Percentiles rank a stretch among this genome's conserved stretches.
These are phyloP conservation scores for Podospora comata DNA, from an alignment of 495 filamentous ascomycete genomes.

Conservation along the genomic window DNA sequence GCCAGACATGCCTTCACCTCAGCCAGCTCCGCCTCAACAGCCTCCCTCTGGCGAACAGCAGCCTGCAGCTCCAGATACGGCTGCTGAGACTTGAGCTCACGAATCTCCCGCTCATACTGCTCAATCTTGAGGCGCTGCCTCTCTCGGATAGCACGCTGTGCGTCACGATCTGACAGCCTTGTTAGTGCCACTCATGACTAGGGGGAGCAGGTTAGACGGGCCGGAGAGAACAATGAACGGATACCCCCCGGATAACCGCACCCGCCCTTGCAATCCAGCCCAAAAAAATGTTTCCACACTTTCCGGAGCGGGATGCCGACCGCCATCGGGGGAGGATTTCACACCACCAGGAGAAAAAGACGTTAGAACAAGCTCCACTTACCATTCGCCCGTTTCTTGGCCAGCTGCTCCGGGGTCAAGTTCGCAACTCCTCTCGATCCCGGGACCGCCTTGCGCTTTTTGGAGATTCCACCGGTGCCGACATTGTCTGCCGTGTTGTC, in stretches of 20 bases:
- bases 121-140: constrained; percentile 74
- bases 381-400: constrained; percentile 76
- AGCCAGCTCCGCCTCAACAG: constrained; percentile 65
- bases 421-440: constrained; percentile 62
- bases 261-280: neutral
- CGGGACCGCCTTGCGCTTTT: constrained; percentile 38
- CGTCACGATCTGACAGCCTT: constrained; percentile 59
- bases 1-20: constrained; percentile 62
- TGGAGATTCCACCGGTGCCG: constrained; percentile 17
- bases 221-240: neutral
- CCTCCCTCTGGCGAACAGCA: constrained; percentile 65
- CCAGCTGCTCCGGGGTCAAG: constrained; percentile 66
- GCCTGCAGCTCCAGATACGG: constrained; percentile 76
- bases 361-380: constrained; percentile 6
- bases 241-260: neutral
- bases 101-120: constrained; percentile 47
- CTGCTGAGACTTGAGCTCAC: constrained; percentile 59
- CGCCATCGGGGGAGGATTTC: too few relatives aligned
- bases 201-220: neutral
- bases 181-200: neutral
- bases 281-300: neutral
- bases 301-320: neutral
- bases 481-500: neutral
- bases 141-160: constrained; percentile 77
- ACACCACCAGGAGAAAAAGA: neutral